Evolutionary conservation across 202 grass and related monocot genomes (phyloP), one percentile per base, ranked within the genome.

Genomic region (Cymbopogon flexuosus): DNA sequence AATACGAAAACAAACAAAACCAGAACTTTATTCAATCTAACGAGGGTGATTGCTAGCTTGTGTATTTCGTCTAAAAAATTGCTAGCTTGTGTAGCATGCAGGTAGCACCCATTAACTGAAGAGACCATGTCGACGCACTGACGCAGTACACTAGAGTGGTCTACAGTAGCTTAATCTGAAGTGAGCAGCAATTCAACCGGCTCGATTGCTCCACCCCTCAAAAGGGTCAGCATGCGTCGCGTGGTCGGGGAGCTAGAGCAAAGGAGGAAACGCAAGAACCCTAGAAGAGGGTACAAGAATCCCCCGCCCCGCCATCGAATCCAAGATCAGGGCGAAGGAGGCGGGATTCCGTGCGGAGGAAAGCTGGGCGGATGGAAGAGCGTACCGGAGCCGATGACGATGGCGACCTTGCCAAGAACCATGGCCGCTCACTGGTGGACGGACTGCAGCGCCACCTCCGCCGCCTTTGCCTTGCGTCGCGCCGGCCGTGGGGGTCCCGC

Each of bases 311-410:
- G 56, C 35, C 27, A 16, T 29, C 22, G 33, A 69, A 79, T 69
- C 77, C 10, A 74, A 56, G 30, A 36, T 4, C 49, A 23, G 0
- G 18, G 8, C 16, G 5, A 7, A 7, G 35, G n/a, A n/a, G n/a
- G n/a, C n/a, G n/a, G 22, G 62, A 24, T 6, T n/a, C 34, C 37
- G n/a, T 11, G 37, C 36, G 19, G 39, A 35, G 36, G n/a, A n/a
- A n/a, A 11, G 19, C 8, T 0, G n/a, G 5, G 47, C 15, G 10
- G 34, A 1, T 8, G 56, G 47, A 3, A 2, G n/a, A n/a, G 16
- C 40, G n/a, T 84, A 93, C 93, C 93, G 75, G 88, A 88, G 81
- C 90, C 90, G 61, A 97, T 83, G 79, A 90, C 86, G 79, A 97
- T 79, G 78, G 84, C 87, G 83, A 92, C 60, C 84, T 97, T 97